Conservation (phyloP, 208 protist species). For the Wallacemonas sp. region DNA sequence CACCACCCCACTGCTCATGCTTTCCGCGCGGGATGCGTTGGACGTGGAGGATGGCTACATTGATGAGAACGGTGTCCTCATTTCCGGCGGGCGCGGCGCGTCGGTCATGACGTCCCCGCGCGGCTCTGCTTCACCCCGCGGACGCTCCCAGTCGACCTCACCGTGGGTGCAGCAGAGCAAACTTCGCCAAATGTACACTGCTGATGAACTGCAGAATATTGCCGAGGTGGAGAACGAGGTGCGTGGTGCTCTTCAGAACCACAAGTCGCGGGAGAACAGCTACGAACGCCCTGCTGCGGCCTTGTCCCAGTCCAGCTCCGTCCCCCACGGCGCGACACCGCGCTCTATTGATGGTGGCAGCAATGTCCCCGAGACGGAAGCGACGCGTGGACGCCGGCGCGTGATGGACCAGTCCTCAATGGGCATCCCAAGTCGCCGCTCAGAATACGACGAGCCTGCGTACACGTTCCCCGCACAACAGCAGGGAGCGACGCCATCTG, state of each 20-base stretch:
- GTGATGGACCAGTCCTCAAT: not conserved
- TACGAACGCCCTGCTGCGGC: slow-evolving; percentile 11
- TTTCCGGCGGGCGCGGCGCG: not conserved
- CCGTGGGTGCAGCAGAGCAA: slow-evolving; percentile 38
- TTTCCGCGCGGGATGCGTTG: slow-evolving; percentile 25
- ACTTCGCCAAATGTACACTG: slow-evolving; percentile 49
- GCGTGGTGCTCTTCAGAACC: slow-evolving; percentile 34
- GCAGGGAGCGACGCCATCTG: not conserved
- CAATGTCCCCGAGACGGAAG: slow-evolving; percentile 11
- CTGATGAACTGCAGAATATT: slow-evolving; percentile 52
- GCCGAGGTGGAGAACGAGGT: slow-evolving; percentile 62
- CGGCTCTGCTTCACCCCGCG: slow-evolving; percentile 30
- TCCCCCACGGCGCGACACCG: not conserved
- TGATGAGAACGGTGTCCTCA: not conserved
- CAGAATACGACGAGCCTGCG: slow-evolving; percentile 9
- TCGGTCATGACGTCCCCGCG: slow-evolving; percentile 23
- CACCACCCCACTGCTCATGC: slow-evolving; percentile 33
- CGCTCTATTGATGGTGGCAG: slow-evolving; percentile 6
- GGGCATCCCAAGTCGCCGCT: not conserved
- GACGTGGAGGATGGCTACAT: slow-evolving; percentile 5
- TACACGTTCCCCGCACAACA: slow-evolving; percentile 12
- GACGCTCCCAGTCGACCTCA: slow-evolving; percentile 23
- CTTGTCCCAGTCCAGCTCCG: not conserved
- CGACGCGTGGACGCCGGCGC: slow-evolving; percentile 8
- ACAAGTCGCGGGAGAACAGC: slow-evolving; percentile 30